Conservation (phyloP, 169 alveolate species). For the Theileria equi region DNA sequence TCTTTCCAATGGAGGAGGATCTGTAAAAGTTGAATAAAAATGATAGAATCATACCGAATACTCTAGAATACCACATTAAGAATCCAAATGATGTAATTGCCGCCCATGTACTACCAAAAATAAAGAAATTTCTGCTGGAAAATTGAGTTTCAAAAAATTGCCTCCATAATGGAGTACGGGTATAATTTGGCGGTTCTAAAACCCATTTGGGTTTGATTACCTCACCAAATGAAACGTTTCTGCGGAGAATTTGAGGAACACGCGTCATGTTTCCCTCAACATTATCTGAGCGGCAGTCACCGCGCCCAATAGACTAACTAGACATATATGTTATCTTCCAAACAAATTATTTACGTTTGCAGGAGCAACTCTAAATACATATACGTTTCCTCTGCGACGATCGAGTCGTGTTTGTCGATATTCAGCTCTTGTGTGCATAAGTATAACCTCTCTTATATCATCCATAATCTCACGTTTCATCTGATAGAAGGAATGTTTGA, state of each 20-base stretch:
- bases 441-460: conserved; percentile 82
- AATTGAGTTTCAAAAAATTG: conserved; percentile 83
- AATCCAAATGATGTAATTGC: conserved; percentile 81
- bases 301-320: no score
- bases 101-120: conserved; percentile 86
- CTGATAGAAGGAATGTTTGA: conserved; percentile 82
- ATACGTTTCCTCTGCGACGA: conserved; percentile 84
- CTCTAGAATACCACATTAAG: conserved; percentile 78
- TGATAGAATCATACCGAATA: conserved; percentile 62
- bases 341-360: conserved; percentile 60
- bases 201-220: conserved; percentile 78
- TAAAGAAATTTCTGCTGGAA: conserved; percentile 73
- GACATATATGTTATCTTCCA: no score
- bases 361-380: conserved; percentile 82
- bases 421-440: conserved; percentile 79
- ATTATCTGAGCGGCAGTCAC: no score
- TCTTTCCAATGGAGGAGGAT: conserved; percentile 84
- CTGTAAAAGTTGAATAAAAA: conserved; percentile 15
- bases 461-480: conserved; percentile 85
- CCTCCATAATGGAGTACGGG: conserved; percentile 80
- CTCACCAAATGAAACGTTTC: conserved; percentile 72
- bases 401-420: conserved; percentile 82
- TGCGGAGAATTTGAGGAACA: no score
- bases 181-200: conserved; percentile 79
- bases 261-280: no score